Evolutionary conservation across 2,329 filamentous ascomycete species (phyloP), one percentile per base, ranked within the genome.

Genomic region (Cladophialophora exuberans): DNA sequence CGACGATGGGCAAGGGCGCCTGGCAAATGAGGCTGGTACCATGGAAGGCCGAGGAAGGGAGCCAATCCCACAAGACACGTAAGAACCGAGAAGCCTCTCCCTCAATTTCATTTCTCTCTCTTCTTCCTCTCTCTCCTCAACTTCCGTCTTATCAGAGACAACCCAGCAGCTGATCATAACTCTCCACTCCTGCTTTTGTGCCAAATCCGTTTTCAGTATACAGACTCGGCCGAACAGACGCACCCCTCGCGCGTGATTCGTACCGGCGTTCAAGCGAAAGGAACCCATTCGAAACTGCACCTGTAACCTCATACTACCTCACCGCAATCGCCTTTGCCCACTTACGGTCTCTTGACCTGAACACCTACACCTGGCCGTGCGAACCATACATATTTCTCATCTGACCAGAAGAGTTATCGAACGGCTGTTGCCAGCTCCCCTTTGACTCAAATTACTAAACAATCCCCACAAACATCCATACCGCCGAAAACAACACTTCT

Each of bases 121-220:
- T 17, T 15, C 23, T 22, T 33, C 30, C 42, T 39, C 22, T 33
- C 36, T 44, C 52, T 45, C 31, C 30, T 54, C 31, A 28, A 17
- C 28, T 35, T 44, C 28, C 17, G 10, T 23, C 31, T 38, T 38
- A 39, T 18, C 33, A 47, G 28, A 46, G 43, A 18, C 35, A 23
- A 9, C 20, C n/a, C 33, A 2, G 20, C 11, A 36, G n/a, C 13
- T 35, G 39, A 15, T 22, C 22, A 22, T 25, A 31, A 39, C 33
- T 39, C 46, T 49, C 35, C 46, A 30, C 35, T 48, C 46, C 26
- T 20, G 20, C 28, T 23, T 18, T 45, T 15, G 39, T 20, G 13
- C 17, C 2, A 9, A 15, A 23, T 26, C 39, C 22, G 18, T 42
- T 9, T 42, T 13, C 18, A 11, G n/a, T 26, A 6, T 23, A 13